These are phyloP conservation scores for Blastobotrys capitulatus DNA, from an alignment of 1,139 yeast species.

Conservation along the genomic window DNA sequence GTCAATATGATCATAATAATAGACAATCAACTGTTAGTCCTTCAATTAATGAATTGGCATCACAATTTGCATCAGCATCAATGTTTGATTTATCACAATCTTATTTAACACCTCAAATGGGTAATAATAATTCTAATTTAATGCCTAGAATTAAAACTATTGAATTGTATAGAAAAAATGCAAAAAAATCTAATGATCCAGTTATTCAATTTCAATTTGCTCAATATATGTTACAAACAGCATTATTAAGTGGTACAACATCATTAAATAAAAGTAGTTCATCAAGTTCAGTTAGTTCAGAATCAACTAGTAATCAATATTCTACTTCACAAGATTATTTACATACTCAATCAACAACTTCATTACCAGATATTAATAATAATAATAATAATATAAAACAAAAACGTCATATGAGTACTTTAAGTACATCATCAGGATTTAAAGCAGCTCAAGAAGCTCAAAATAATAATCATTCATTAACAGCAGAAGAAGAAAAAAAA, in stretches of 20 bases:
- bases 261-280: neutral
- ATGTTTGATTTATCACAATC: slow-evolving; percentile 31
- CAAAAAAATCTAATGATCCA: slow-evolving; percentile 81
- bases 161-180: slow-evolving; percentile 81
- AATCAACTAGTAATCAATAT: neutral
- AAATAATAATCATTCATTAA: neutral
- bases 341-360: slow-evolving; percentile 2
- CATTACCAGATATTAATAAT: slow-evolving; percentile 7
- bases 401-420: slow-evolving; percentile 8
- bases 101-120: slow-evolving; percentile 30
- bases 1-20: neutral
- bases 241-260: slow-evolving; percentile 38
- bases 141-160: slow-evolving; percentile 81
- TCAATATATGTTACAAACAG: slow-evolving; percentile 84
- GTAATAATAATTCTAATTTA: slow-evolving; percentile 35
- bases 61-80: slow-evolving; percentile 27
- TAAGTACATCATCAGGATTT: slow-evolving; percentile 6
- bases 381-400: neutral
- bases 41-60: slow-evolving; percentile 21
- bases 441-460: neutral
- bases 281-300: neutral
- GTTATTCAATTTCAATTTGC: slow-evolving; percentile 84
- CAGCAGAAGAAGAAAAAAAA: slow-evolving; percentile 35
- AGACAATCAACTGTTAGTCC: slow-evolving; percentile 18
- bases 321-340: neutral